These are phyloP conservation scores for Rhynchosporium secalis DNA, from an alignment of 2,329 filamentous ascomycete genomes.

Conservation along the genomic window DNA sequence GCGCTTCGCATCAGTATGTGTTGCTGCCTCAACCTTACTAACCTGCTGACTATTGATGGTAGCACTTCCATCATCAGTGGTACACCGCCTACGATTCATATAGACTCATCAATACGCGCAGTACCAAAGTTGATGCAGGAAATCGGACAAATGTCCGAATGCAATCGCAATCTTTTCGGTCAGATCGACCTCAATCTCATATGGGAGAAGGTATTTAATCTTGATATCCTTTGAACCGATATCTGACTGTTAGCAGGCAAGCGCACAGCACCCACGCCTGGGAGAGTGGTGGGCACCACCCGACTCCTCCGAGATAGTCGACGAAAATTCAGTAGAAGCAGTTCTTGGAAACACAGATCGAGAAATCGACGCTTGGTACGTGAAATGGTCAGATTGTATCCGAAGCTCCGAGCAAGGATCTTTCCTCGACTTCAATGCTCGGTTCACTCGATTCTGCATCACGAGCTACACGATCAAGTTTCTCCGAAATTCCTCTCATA, in stretches of 20 bases:
- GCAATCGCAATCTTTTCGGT: conserved; percentile 14
- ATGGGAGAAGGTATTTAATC: conserved; percentile 17
- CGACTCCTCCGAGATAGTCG: conserved; percentile 12
- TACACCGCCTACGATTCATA: conserved; percentile 20
- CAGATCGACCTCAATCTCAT: conserved; percentile 21
- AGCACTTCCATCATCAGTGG: conserved; percentile 18
- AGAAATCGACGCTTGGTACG: conserved; percentile 18
- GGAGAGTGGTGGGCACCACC: conserved; percentile 23
- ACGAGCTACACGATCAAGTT: conserved; percentile 20
- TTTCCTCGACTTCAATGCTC: conserved; percentile 17
- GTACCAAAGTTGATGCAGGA: conserved; percentile 11
- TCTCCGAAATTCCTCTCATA: conserved; percentile 13
- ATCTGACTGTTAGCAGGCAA: conserved; percentile 3
- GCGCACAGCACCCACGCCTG: conserved; percentile 14
- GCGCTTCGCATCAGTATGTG: conserved; percentile 14
- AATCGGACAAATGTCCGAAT: background rate
- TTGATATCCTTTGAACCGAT: background rate
- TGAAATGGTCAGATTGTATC: conserved; percentile 19
- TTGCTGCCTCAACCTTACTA: no score
- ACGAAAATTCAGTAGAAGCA: conserved; percentile 17
- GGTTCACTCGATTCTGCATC: conserved; percentile 23
- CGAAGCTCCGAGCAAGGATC: conserved; percentile 7
- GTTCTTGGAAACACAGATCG: conserved; percentile 15
- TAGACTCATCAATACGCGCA: conserved; percentile 18
- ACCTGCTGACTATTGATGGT: background rate